Evolutionary conservation across 495 filamentous ascomycete species (phyloP), one percentile per base, ranked within the genome.

Genomic region (Parathielavia hyrcaniae): DNA sequence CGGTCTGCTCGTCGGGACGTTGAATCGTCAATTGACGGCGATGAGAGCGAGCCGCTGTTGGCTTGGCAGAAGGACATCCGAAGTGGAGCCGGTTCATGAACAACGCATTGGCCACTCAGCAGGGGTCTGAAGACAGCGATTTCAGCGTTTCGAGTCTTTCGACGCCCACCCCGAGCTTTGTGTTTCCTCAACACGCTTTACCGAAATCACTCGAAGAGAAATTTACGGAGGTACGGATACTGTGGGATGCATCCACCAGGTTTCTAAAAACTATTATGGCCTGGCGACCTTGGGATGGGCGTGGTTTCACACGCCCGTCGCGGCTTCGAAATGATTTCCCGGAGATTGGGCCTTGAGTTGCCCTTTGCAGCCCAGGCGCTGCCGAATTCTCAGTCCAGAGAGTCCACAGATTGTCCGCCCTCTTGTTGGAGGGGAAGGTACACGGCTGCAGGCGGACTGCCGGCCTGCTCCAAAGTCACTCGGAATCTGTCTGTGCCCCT

Each of bases 21-120:
- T 50, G 11, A 23, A 38, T 35, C 16, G 5, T 23, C 53, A 16
- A 10, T 45, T 12, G 22, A 23, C 19, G 50, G n/a, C 38, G 17
- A 45, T 11, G 22, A 19, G 36, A 41, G 50, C 6, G 7, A 43
- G 39, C 20, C 35, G 23, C 43, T 44, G 50, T 22, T 53, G 50
- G 40, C 51, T 41, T 32, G 51, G 32, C 48, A 14, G 23, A n/a
- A 47, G 30, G 6, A 38, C 8, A 5, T 11, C 55, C 55, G 46
- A 1, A 12, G 55, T 57, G 50, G 14, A 57, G 45, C 54, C 54
- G 54, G 19, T 8, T 39, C 30, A 48, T 19, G 53, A 56, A 22
- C 43, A 56, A 22, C 43, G 46, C 35, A 57, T 49, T 48, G 54
- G 35, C 44, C 44, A 57, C 19, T 40, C 14, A 20, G 10, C 14